These are phyloP conservation scores for Symbiotaphrina buchneri DNA, from an alignment of 495 filamentous ascomycete genomes.

Conservation along the genomic window DNA sequence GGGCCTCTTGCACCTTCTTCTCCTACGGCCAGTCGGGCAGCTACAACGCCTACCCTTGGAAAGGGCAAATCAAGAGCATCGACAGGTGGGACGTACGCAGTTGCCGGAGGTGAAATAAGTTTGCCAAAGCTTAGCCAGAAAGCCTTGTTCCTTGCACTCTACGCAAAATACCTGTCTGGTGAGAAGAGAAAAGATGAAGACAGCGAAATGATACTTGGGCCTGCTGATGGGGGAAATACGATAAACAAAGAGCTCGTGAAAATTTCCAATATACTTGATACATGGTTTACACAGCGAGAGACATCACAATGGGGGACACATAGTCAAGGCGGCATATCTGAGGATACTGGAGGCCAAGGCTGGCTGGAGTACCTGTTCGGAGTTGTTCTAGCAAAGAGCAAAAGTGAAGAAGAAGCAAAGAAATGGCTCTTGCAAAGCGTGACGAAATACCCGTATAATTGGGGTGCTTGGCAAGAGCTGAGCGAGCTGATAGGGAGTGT, in stretches of 20 bases:
- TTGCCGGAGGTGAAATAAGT: too few species aligned
- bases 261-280: conserved; percentile 51
- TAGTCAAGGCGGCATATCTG: too few species aligned
- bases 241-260: conserved; percentile 62
- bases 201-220: conserved; percentile 91
- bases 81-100: conserved; percentile 8
- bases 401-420: conserved; percentile 66
- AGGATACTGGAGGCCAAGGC: conserved; percentile 29
- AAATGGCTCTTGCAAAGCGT: conserved; percentile 69
- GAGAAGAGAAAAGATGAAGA: conserved; percentile 95
- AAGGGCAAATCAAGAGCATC: conserved; percentile 26
- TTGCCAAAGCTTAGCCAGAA: conserved; percentile 56
- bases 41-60: conserved; percentile 24
- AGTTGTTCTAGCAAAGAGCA: conserved; percentile 70
- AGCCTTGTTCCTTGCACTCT: conserved; percentile 78
- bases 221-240: conserved; percentile 63
- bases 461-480: conserved; percentile 90
- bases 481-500: conserved; percentile 46
- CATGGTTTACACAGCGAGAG: conserved; percentile 47
- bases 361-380: conserved; percentile 86
- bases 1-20: conserved; percentile 30
- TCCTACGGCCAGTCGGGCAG: conserved; percentile 2
- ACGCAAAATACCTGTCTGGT: conserved; percentile 78
- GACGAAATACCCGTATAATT: conserved; percentile 74
- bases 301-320: conserved; percentile 17